Base-by-base conservation (phyloP, 148 eudicot genomes). In the Amaranthus palmeri region DNA sequence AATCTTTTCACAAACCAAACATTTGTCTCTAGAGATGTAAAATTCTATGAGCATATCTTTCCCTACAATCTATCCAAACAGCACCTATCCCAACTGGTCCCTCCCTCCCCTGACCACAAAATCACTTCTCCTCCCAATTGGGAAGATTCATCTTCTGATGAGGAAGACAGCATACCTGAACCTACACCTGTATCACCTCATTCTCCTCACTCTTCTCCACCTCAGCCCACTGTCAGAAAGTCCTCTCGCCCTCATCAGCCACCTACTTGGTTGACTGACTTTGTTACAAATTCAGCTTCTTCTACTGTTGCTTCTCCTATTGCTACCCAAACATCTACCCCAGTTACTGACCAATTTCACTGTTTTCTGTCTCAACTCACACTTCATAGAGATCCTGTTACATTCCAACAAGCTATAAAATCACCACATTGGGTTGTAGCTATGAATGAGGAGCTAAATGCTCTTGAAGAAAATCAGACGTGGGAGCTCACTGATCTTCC, bases 381-480 rank as follows among this genome's bases (percentile, higher is more conserved):
- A 63, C 18, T 6, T 8, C 9, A 47, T 57, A 8, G 36, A 48
- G 44, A 64, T 5, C 43, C 68, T 7, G 10, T 10, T 9, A 5
- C 13, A 12, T 64, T 40, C 68, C 15, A 8, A 5, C 47, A 45
- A 41, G 68, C 68, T 10, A 46, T 45, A 5, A 5, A 45, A 46
- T 25, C 44, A 6, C 69, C 12, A 46, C 15, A 46, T 10, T 66
- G 51, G 69, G 7, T 13, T 6, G 52, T 6, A 10, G 69, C 52
- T 4, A 66, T 66, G 69, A 10, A 10, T 7, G 8, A 9, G 36
- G 13, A 47, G 17, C 4, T 43, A 10, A 48, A n/a, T 8, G 69
- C 69, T 15, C 45, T 66, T 12, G 69, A 66, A n/a, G 69, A 43
- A 7, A 66, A 66, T 46, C 14, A 46, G 5, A 66, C 69, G 4